Evolutionary conservation across 2,329 filamentous ascomycete genomes (phyloP).

Genomic region (Fusarium bactridioides): DNA sequence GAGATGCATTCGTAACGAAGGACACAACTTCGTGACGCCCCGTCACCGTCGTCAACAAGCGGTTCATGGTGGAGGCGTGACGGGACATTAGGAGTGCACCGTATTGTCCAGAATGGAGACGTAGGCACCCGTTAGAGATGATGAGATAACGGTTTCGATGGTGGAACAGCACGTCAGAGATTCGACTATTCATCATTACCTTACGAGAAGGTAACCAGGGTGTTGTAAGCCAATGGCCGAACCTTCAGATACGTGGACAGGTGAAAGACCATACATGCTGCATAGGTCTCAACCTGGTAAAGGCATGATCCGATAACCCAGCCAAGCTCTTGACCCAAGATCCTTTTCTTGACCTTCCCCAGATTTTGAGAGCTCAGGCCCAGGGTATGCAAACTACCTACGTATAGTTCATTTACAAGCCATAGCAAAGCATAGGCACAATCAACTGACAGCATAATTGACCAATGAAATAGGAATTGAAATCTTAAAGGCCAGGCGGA

Average conservation of each 20-base stretch:
- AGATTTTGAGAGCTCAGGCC: neutral
- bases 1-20: slow-evolving; percentile 5
- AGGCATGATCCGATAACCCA: neutral
- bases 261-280: neutral
- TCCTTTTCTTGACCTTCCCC: slow-evolving; percentile 2
- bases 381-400: neutral
- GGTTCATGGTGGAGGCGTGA: neutral
- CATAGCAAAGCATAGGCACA: neutral
- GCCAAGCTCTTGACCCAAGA: slow-evolving; percentile 4
- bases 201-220: neutral
- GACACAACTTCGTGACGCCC: slow-evolving; percentile 18
- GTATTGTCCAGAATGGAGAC: neutral
- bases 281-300: neutral
- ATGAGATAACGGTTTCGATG: slow-evolving; percentile 14
- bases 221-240: neutral
- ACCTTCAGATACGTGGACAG: neutral
- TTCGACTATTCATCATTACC: neutral
- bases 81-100: neutral
- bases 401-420: neutral
- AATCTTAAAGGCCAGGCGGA: slow-evolving; percentile 4
- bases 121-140: neutral
- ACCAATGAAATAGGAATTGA: neutral
- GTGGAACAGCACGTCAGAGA: slow-evolving; percentile 10
- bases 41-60: slow-evolving; percentile 20
- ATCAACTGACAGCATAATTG: neutral